phyloP scores from a whole-genome alignment of 1,139 yeast species.

The Yamadazyma friedrichii region DNA sequence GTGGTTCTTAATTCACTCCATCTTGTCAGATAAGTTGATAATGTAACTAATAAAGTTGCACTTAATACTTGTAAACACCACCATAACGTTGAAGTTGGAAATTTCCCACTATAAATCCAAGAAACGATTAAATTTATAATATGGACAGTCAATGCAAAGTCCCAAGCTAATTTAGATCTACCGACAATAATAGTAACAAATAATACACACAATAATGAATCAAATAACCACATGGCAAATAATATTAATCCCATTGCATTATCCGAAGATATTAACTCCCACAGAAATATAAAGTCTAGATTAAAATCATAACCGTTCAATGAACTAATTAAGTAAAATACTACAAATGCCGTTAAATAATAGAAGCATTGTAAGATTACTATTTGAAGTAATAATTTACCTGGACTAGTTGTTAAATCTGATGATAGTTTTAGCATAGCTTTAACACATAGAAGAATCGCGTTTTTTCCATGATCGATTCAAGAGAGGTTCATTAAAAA shows the following conservation, averaged over 20 bases:
- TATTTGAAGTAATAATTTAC: constrained; percentile 53
- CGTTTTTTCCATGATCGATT: not conserved
- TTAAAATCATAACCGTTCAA: constrained; percentile 64
- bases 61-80: constrained; percentile 77
- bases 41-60: constrained; percentile 63
- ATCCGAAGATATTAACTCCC: constrained; percentile 72
- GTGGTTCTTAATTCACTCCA: constrained; percentile 89
- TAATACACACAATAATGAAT: constrained; percentile 71
- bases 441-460: not conserved
- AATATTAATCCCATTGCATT: constrained; percentile 80
- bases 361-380: constrained; percentile 64
- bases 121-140: constrained; percentile 72
- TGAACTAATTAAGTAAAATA: constrained; percentile 56
- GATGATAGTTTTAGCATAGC: constrained; percentile 6
- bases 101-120: constrained; percentile 59
- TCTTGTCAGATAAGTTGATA: constrained; percentile 84
- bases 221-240: constrained; percentile 74
- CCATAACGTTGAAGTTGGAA: constrained; percentile 78
- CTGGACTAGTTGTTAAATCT: constrained; percentile 27
- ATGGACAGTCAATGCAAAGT: constrained; percentile 88
- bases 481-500: no score
- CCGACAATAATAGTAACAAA: constrained; percentile 89
- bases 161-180: constrained; percentile 91
- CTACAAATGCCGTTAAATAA: constrained; percentile 57
- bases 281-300: constrained; percentile 73